Evolutionary conservation across 2,329 filamentous ascomycete species (phyloP), one percentile per base, ranked within the genome.

Genomic region (Calonectria henricotiae): DNA sequence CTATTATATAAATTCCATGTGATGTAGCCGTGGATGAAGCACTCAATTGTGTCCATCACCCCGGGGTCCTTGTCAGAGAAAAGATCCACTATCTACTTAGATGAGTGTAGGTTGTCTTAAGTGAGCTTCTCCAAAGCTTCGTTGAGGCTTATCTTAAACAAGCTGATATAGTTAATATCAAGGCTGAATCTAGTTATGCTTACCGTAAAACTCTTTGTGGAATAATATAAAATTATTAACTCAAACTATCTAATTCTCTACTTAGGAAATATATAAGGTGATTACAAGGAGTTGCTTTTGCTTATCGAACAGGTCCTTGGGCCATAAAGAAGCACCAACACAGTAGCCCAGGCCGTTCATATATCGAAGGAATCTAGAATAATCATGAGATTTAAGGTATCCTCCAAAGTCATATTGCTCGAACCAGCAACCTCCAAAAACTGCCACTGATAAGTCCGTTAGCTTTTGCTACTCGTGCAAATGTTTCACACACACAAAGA

Each of bases 381-480:
- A 44, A 44, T 44, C 43, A 44, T 44, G n/a, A 44, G 43, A 44
- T 44, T 17, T 7, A 23, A n/a, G n/a, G n/a, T 44, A 23, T 44
- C 43, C 43, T 44, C 3, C 8, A 44, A 44, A 44, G n/a, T 11
- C 23, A 44, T 44, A 44, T 44, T 44, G 43, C 43, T 44, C 43
- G 43, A 44, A 20, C 43, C 43, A 44, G 43, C 43, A 23, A 20
- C 43, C 43, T 44, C n/a, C 43, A 44, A 44, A 44, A 44, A 44
- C n/a, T 44, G n/a, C 5, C 43, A 44, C n/a, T 44, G 43, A 44
- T 44, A 44, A 44, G n/a, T 23, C 43, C 43, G 43, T 44, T 23
- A 44, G 43, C 43, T 44, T n/a, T n/a, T 44, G n/a, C 43, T 44
- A 44, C 43, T 44, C 43, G 43, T 44, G 43, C 43, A 44, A 44